Conservation (phyloP, 2,329 filamentous ascomycete species). For the Salinomyces thailandicus region DNA sequence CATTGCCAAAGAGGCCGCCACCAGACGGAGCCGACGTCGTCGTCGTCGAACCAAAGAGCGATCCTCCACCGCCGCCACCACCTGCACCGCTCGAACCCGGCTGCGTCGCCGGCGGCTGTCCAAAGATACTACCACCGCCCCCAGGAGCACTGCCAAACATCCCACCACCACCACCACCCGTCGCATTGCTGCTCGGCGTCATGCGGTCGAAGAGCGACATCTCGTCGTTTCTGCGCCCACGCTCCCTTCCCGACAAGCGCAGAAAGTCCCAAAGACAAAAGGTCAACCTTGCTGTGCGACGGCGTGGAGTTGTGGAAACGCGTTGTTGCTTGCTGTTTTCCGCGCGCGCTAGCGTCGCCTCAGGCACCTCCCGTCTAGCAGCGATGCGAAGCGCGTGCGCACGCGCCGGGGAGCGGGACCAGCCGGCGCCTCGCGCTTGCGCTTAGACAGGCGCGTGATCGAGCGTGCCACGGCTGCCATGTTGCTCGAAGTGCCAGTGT, state of each 20-base stretch:
- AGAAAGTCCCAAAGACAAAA: slow-evolving; percentile 1
- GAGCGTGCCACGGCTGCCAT: too few relatives aligned
- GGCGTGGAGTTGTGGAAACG: background rate
- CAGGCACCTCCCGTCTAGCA: too few relatives aligned
- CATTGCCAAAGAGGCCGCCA: slow-evolving; percentile 1
- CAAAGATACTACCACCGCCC: background rate
- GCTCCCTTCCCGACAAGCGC: background rate
- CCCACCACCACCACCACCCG: background rate
- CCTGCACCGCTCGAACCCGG: background rate
- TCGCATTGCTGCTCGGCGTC: background rate
- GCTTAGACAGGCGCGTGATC: too few relatives aligned
- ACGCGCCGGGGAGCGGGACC: background rate
- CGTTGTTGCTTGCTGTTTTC: background rate
- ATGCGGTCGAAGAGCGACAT: background rate
- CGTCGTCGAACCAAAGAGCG: background rate
- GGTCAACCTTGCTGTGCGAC: background rate
- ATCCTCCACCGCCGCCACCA: background rate
- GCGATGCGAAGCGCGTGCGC: background rate
- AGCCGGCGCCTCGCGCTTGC: background rate
- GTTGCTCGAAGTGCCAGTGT: too few relatives aligned
- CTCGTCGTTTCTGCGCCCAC: background rate
- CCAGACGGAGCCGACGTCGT: slow-evolving; percentile 1
- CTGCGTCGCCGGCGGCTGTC: background rate
- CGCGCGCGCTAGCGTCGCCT: background rate
- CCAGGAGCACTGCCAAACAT: background rate